These are phyloP conservation scores for Talaromyces liani DNA, from an alignment of 495 filamentous ascomycete genomes.

Conservation along the genomic window DNA sequence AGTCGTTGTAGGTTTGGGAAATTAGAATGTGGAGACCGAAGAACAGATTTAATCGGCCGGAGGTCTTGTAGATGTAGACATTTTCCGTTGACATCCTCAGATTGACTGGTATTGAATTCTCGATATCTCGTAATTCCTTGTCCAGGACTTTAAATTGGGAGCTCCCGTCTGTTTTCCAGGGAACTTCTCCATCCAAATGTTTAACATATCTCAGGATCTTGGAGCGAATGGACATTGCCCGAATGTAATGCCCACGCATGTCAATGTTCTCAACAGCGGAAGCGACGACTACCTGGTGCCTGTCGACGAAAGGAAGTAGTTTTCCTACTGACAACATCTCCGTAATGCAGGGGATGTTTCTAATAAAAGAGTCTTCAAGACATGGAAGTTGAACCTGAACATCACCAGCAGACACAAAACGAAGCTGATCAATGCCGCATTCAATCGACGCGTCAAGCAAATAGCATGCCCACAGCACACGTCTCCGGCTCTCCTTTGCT, in stretches of 20 bases:
- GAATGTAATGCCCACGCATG: conserved; percentile 1
- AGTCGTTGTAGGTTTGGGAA: not conserved
- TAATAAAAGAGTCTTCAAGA: not conserved
- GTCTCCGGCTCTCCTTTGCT: not conserved
- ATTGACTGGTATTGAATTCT: not conserved
- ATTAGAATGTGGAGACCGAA: conserved; percentile 2
- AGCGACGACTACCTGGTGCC: too few relatives aligned
- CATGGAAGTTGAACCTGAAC: not conserved
- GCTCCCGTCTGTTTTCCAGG: not conserved
- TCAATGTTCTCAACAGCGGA: not conserved
- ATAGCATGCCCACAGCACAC: conserved; percentile 4
- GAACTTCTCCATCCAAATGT: not conserved
- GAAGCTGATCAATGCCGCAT: conserved; percentile 7
- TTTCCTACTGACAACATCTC: conserved; percentile 1
- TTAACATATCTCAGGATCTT: conserved; percentile 4
- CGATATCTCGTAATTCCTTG: conserved; percentile 1
- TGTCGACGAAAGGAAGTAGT: not conserved
- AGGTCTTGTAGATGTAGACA: conserved; percentile 7
- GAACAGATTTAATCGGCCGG: conserved; percentile 2
- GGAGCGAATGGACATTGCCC: not conserved
- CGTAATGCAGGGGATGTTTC: not conserved
- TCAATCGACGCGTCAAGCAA: conserved; percentile 2
- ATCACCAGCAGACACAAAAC: not conserved
- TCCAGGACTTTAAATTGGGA: not conserved
- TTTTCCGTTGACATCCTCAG: conserved; percentile 4